Conservation (phyloP, 1,139 yeast species). For the Diutina pseudorugosa region DNA sequence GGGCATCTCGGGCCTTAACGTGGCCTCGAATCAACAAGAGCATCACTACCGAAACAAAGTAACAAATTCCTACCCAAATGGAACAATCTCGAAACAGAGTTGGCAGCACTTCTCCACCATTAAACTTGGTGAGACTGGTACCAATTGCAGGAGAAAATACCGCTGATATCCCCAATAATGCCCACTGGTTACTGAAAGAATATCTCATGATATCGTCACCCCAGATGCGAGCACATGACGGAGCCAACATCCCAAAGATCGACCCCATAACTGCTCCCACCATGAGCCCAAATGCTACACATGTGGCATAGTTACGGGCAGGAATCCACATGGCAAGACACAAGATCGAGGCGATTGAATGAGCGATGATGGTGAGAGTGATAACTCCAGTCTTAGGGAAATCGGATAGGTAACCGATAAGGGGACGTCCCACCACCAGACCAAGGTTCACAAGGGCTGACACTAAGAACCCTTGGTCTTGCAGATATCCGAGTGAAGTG, state of each 20-base stretch:
- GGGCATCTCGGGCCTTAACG: not conserved
- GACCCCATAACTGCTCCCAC: conserved; percentile 43
- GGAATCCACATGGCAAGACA: conserved; percentile 53
- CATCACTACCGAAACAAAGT: not conserved
- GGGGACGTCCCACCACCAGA: conserved; percentile 27
- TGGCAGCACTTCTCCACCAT: not conserved
- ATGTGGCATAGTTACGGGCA: conserved; percentile 40
- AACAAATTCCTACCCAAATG: not conserved
- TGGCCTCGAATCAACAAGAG: not conserved
- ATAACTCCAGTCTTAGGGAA: conserved; percentile 25
- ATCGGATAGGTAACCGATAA: conserved; percentile 37
- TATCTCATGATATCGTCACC: not conserved
- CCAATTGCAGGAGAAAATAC: not conserved
- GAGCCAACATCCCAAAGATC: conserved; percentile 9
- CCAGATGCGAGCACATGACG: not conserved
- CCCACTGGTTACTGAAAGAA: not conserved
- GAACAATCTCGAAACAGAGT: not conserved
- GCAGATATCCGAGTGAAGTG: conserved; percentile 22
- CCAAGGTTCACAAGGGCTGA: conserved; percentile 39
- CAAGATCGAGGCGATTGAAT: conserved; percentile 21
- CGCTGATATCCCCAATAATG: not conserved
- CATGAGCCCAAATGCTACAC: conserved; percentile 32
- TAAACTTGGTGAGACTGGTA: not conserved
- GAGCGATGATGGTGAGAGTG: conserved; percentile 25
- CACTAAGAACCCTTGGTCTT: conserved; percentile 34